Evolutionary conservation across 2,329 filamentous ascomycete species (phyloP), one percentile per base, ranked within the genome.

Genomic region (Cladosporium phlei): DNA sequence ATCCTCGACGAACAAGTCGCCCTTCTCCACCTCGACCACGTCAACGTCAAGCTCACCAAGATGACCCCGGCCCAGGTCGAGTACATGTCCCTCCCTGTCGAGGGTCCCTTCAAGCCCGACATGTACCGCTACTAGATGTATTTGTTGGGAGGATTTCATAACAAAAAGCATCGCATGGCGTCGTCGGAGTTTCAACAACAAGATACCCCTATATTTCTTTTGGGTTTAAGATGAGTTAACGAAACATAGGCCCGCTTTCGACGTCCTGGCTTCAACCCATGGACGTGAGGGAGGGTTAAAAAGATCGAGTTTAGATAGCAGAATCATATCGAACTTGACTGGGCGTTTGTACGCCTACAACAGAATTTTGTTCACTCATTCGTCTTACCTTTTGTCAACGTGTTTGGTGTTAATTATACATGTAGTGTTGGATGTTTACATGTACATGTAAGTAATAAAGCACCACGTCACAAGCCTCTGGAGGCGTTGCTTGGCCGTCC

Each of bases 1-100:
- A 89, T 95, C 66, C 84, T 98, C 57, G 93, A 98, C 65, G 93
- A 98, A 83, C 89, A 96, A 77, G 93, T 98, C 66, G 93, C 93
- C 68, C 81, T 85, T 67, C 86, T 96, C 59, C 93, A 98, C 77
- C 78, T 96, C 60, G 81, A 77, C 57, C 93, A 97, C 79, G 85
- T 88, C 79, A 94, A 95, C 75, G 93, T 80, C 66, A 89, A 97
- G 81, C 82, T 98, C 66, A 87, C 85, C 70, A 84, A 82, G 72
- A 83, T 98, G 68, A 88, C 82, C 67, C 65, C 78, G 51, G 85
- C 85, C 62, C 93, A 98, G 80, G 85, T 88, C 60, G 93, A 97
- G 67, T 98, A 98, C 79, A 86, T 97, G 67, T 82, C 88, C 63
- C 79, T 98, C 59, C 79, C 83, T 51, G 67, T 81, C 55, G 85